Base-by-base conservation (phyloP, 2,329 filamentous ascomycete genomes). In the Paracoccidioides lutzii region DNA sequence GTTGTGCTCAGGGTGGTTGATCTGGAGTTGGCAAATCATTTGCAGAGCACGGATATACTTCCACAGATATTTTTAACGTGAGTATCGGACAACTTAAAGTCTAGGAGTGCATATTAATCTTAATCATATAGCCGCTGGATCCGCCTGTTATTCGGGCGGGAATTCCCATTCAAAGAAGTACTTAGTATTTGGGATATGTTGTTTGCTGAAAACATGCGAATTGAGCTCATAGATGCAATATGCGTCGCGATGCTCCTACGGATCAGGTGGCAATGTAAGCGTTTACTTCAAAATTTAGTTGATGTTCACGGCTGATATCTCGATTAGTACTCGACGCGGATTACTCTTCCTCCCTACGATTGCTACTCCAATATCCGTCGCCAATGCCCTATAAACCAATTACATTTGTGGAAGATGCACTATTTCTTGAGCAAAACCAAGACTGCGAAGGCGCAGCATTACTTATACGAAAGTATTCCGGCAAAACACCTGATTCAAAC, bases 1-100 rank as follows among this genome's bases (percentile, higher is more conserved):
- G 80, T 86, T 33, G 83, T 88, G 53, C 75, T 98, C 46, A 81
- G 82, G 57, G 84, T 83, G 60, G 78, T 89, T 35, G 93, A 97
- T 66, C 84, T 87, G n/a, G 85, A 90, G 65, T 78, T 97, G 33
- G 85, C 88, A 12, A 76, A 78, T 30, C 90, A 97, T 68, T 78
- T 98, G 15, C 84, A 83, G 57, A 80, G 82, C 58, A 84, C 96
- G 49, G 91, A 96, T 58, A 84, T 98, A 59, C 74, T 96, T n/a
- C 93, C 93, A 1, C 93, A 98, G 64, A 91, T 98, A 52, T 98
- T 97, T 66, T 75, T 97, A 30, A 94, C 97, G 87, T 93, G 72
- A 69, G 80, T 67, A 54, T 14, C 40, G 52, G 37, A 45, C 22
- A 40, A 3, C 5, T 9, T 28, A 9, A 42, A 37, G 35, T 6